Percentiles rank a stretch among this genome's conserved stretches.
Evolutionary conservation across 2,329 filamentous ascomycete species (phyloP).

Genomic region (Seiridium unicorne): DNA sequence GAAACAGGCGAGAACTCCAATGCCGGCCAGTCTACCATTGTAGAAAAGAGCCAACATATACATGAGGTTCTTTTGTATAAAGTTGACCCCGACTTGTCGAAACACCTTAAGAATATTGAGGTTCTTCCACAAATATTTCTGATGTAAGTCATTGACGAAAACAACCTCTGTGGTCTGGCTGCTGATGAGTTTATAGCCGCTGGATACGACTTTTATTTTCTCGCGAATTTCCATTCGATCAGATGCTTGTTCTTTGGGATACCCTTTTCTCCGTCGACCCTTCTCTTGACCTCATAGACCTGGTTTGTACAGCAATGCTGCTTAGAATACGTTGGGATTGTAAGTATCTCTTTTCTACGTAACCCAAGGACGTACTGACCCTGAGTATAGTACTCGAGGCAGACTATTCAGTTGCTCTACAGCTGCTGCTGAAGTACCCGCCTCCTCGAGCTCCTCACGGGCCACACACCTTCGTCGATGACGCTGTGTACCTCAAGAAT

Average conservation of each 20-base stretch:
- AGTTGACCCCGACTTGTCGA: constrained; percentile 79
- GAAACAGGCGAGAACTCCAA: constrained; percentile 56
- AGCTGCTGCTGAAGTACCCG: constrained; percentile 81
- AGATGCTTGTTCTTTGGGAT: constrained; percentile 87
- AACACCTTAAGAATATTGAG: constrained; percentile 78
- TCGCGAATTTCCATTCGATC: constrained; percentile 86
- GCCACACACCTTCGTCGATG: constrained; percentile 79
- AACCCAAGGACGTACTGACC: not conserved
- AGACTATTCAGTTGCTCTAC: constrained; percentile 84
- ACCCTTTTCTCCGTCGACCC: constrained; percentile 85
- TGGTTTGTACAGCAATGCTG: constrained; percentile 93
- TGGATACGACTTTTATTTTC: constrained; percentile 95
- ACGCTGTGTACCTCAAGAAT: constrained; percentile 72
- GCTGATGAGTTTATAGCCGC: constrained; percentile 50
- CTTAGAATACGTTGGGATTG: constrained; percentile 86
- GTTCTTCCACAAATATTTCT: constrained; percentile 96
- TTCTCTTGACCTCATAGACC: constrained; percentile 75
- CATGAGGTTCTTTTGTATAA: constrained; percentile 78
- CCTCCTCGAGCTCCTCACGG: constrained; percentile 59
- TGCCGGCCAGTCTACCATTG: constrained; percentile 51
- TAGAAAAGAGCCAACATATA: constrained; percentile 81
- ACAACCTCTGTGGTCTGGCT: constrained; percentile 2
- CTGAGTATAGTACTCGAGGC: constrained; percentile 67
- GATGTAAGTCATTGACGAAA: constrained; percentile 57
- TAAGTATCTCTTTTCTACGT: constrained; percentile 41